Conservation (phyloP, 1,284 basidiomycete species). For the Tilletia caries region DNA sequence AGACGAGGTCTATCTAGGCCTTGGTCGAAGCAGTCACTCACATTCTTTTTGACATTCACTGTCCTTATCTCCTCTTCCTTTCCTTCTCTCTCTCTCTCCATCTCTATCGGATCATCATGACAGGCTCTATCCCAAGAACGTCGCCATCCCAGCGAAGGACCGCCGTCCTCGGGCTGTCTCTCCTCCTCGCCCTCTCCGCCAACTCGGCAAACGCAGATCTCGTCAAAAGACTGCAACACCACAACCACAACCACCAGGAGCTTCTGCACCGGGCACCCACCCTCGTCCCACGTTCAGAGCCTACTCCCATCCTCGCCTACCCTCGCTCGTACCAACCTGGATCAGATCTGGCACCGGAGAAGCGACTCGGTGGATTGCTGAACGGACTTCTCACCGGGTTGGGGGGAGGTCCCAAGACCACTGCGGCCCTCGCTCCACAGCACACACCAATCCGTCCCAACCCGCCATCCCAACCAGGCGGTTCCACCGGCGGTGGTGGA, state of each 20-base stretch:
- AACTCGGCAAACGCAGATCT: conserved; percentile 11
- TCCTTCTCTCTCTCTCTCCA: too few relatives aligned
- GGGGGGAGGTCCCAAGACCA: not conserved
- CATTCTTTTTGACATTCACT: not conserved
- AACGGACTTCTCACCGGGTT: not conserved
- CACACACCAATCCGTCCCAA: not conserved
- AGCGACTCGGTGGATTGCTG: conserved; percentile 3
- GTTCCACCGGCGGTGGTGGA: not conserved
- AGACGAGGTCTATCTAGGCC: not conserved
- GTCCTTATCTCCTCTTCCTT: not conserved
- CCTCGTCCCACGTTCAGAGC: not conserved
- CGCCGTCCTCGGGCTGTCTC: not conserved
- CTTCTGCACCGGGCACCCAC: not conserved
- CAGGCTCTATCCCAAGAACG: too few relatives aligned
- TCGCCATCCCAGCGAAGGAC: too few relatives aligned
- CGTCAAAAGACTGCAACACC: not conserved
- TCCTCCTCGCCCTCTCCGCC: conserved; percentile 1
- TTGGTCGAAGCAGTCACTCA: not conserved
- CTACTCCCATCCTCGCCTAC: too few relatives aligned
- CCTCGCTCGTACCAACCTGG: not conserved
- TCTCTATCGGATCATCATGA: too few relatives aligned
- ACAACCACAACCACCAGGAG: not conserved
- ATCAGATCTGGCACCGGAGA: not conserved
- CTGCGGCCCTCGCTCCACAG: not conserved
- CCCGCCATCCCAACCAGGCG: not conserved